Evolutionary conservation across 129 eudicot genomes (phyloP).

Genomic region (Flaveria robusta): DNA sequence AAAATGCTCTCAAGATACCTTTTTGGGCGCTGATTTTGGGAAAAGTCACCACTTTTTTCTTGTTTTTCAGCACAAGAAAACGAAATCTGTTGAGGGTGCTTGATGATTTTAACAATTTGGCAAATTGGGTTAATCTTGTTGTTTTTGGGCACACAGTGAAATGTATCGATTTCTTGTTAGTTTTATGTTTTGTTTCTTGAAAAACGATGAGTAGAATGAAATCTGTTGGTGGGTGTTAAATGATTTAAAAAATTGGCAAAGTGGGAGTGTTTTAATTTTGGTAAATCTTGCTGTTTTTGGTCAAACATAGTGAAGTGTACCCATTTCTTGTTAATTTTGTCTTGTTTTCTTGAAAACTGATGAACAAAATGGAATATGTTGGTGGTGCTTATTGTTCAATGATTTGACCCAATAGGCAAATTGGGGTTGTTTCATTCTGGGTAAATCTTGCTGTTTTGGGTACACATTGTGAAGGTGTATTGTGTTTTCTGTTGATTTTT

Average conservation of each 20-base stretch:
- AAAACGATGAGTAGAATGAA: background rate
- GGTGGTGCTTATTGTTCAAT: constrained; percentile 2
- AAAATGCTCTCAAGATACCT: constrained; percentile 26
- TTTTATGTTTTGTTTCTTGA: background rate
- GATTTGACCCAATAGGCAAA: constrained; percentile 1
- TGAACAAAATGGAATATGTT: constrained; percentile 21
- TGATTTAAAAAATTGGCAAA: background rate
- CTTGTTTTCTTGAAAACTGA: background rate
- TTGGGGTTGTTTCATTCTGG: constrained; percentile 8
- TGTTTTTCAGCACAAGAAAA: constrained; percentile 16
- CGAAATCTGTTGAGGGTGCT: constrained; percentile 29
- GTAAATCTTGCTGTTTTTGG: constrained; percentile 22
- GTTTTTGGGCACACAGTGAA: constrained; percentile 3
- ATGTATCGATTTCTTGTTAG: background rate
- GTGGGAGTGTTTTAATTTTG: constrained; percentile 14
- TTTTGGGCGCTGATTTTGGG: constrained; percentile 38
- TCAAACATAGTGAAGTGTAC: background rate
- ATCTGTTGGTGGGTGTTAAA: background rate
- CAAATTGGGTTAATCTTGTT: constrained; percentile 11
- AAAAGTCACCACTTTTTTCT: constrained; percentile 30
- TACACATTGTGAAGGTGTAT: constrained; percentile 6
- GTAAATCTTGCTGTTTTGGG: constrained; percentile 22
- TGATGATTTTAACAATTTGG: background rate
- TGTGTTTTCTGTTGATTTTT: background rate
- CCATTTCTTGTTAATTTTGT: background rate